phyloP scores from a whole-genome alignment of 1,139 yeast genomes.

The Debaryomyces robertsiae region DNA sequence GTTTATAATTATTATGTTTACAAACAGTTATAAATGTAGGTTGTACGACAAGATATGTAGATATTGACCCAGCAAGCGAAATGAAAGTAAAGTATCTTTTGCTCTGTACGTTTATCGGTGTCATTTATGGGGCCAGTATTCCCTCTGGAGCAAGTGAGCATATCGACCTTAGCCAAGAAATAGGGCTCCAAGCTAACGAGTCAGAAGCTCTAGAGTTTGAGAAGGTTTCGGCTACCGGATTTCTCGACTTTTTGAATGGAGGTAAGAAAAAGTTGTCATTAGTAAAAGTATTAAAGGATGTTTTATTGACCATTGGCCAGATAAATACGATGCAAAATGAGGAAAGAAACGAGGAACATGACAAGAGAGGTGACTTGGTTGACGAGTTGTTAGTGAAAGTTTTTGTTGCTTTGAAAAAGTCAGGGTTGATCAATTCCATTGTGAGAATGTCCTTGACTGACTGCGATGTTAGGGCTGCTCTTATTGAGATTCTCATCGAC shows the following conservation, averaged over 20 bases:
- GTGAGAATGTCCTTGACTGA: conserved; percentile 34
- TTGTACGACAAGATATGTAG: not conserved
- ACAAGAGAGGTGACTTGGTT: conserved; percentile 20
- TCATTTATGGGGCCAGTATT: conserved; percentile 1
- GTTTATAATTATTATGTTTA: conserved; percentile 1
- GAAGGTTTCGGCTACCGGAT: conserved; percentile 3
- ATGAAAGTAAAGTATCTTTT: conserved; percentile 2
- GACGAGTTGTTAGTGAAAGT: conserved; percentile 27
- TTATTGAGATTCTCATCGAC: conserved; percentile 29
- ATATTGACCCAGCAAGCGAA: not conserved
- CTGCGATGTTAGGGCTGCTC: conserved; percentile 28
- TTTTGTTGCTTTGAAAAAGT: conserved; percentile 30
- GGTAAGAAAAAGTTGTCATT: conserved; percentile 3
- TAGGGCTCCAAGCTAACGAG: conserved; percentile 2
- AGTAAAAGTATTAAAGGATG: conserved; percentile 9
- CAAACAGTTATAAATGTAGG: not conserved
- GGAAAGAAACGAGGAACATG: not conserved
- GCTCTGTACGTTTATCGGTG: not conserved
- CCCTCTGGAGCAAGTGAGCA: not conserved
- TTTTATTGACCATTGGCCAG: conserved; percentile 6
- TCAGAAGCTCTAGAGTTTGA: not conserved
- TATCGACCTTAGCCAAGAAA: not conserved
- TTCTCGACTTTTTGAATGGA: conserved; percentile 3
- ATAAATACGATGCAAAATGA: conserved; percentile 4
- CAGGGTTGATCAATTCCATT: conserved; percentile 34